These are phyloP conservation scores for Candida montana DNA, from an alignment of 805 yeast species.

Conservation along the genomic window DNA sequence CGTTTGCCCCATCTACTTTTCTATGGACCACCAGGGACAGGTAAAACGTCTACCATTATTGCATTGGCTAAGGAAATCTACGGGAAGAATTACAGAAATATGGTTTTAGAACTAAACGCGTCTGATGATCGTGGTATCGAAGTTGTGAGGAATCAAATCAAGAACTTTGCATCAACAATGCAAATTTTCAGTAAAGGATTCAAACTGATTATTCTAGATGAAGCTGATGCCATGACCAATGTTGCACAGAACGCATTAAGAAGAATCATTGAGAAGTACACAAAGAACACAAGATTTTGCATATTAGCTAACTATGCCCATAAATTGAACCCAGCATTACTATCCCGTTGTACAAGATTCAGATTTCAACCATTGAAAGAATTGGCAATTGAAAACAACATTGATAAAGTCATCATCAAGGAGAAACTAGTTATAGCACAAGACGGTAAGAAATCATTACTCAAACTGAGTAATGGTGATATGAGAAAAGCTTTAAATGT, in stretches of 20 bases:
- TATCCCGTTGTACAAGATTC: slow-evolving; percentile 93
- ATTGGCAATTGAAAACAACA: slow-evolving; percentile 62
- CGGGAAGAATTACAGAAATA: slow-evolving; percentile 75
- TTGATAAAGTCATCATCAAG: slow-evolving; percentile 59
- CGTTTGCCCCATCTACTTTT: slow-evolving; percentile 86
- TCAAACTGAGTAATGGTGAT: slow-evolving; percentile 82
- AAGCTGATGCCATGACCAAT: slow-evolving; percentile 92
- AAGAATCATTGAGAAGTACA: slow-evolving; percentile 80
- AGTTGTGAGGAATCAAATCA: slow-evolving; percentile 95
- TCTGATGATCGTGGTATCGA: slow-evolving; percentile 97
- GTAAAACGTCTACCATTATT: slow-evolving; percentile 82
- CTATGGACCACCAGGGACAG: slow-evolving; percentile 95
- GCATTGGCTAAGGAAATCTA: slow-evolving; percentile 85
- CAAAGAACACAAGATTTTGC: slow-evolving; percentile 92
- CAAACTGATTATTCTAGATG: slow-evolving; percentile 88
- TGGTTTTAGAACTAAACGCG: slow-evolving; percentile 94
- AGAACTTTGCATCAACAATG: slow-evolving; percentile 91
- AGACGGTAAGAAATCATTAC: slow-evolving; percentile 60
- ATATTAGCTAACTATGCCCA: slow-evolving; percentile 94
- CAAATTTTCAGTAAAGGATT: slow-evolving; percentile 86
- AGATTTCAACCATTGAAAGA: slow-evolving; percentile 78
- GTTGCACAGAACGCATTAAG: slow-evolving; percentile 82
- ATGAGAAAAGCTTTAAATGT: slow-evolving; percentile 95
- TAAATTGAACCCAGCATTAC: slow-evolving; percentile 88
- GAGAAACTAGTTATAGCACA: slow-evolving; percentile 58